These are phyloP conservation scores for Coemansia sp. DNA, from an alignment of 192 early-diverging fungal genomes.

Conservation along the genomic window DNA sequence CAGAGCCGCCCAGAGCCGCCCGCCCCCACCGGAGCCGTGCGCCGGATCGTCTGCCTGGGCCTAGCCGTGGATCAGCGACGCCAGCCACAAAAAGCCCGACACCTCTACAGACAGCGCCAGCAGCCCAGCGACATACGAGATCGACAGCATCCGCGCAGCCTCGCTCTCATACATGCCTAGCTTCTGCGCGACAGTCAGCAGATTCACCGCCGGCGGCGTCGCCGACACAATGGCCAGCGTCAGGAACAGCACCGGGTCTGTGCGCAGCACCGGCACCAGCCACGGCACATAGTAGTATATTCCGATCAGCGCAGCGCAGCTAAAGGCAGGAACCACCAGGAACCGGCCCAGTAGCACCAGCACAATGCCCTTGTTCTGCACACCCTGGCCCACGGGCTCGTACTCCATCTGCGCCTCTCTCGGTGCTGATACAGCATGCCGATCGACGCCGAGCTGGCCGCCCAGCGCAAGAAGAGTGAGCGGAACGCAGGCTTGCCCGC, in stretches of 20 bases:
- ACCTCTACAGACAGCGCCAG: constrained; percentile 28
- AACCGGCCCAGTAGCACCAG: constrained; percentile 45
- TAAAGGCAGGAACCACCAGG: constrained; percentile 24
- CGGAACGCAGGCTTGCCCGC: constrained; percentile 69
- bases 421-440: no score
- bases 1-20: no score
- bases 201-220: constrained; percentile 64
- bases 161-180: constrained; percentile 63
- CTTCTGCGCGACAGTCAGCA: constrained; percentile 62
- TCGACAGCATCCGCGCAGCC: constrained; percentile 60
- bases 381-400: background rate
- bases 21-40: no score
- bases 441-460: constrained; percentile 62
- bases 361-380: constrained; percentile 18
- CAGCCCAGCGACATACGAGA: constrained; percentile 51
- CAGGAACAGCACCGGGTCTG: constrained; percentile 60
- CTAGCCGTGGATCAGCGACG: constrained; percentile 4
- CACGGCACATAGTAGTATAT: constrained; percentile 27
- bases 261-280: constrained; percentile 33
- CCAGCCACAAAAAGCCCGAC: constrained; percentile 35
- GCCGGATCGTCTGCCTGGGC: no score
- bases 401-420: background rate
- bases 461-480: constrained; percentile 68
- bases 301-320: constrained; percentile 19
- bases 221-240: constrained; percentile 58